These are phyloP conservation scores for Vanilla planifolia DNA, from an alignment of 106 monocot species.

Conservation along the genomic window DNA sequence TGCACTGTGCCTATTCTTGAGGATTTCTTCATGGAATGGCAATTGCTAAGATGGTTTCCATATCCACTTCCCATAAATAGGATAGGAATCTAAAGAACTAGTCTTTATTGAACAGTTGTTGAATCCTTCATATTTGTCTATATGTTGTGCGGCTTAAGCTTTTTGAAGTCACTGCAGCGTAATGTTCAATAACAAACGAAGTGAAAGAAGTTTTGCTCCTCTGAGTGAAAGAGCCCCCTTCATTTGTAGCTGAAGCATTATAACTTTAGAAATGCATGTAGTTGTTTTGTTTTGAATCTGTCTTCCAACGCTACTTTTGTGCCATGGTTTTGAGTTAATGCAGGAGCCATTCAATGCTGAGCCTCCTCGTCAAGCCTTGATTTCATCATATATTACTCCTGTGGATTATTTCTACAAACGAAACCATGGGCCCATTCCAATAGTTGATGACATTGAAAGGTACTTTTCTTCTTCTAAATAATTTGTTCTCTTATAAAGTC, in stretches of 20 bases:
- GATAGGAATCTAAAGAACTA: too few species aligned
- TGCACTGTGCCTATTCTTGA: too few species aligned
- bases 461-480: conserved; percentile 1
- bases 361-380: conserved; percentile 56
- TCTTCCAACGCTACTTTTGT: neutral
- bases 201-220: neutral
- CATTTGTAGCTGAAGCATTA: neutral
- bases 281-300: neutral
- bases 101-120: too few species aligned
- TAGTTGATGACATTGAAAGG: conserved; percentile 75
- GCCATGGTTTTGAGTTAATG: conserved; percentile 10
- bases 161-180: too few species aligned
- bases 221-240: neutral
- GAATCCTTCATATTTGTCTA: too few species aligned
- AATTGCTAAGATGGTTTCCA: too few species aligned
- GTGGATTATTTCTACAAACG: conserved; percentile 93
- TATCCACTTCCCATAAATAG: too few species aligned
- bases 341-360: conserved; percentile 99
- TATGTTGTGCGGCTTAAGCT: too few species aligned
- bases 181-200: neutral
- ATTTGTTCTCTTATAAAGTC: neutral
- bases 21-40: too few species aligned
- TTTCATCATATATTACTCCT: conserved; percentile 79
- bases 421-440: conserved; percentile 98
- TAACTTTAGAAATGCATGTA: neutral